Evolutionary conservation across 176 grass and related monocot species (phyloP), one percentile per base, ranked within the genome.

Genomic region (Leersia perrieri): DNA sequence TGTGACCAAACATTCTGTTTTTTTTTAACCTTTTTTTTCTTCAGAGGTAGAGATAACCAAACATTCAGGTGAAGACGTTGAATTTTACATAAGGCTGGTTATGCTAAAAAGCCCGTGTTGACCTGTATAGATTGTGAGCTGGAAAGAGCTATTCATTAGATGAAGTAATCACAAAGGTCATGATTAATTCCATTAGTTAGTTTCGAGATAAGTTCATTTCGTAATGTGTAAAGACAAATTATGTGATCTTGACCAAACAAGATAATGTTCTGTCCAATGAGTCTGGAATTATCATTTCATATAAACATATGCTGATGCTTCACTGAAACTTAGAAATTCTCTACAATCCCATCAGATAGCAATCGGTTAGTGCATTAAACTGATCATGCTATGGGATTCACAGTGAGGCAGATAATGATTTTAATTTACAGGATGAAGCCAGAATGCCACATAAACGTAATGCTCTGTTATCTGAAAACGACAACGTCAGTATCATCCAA

Each of bases 71-170:
- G 73, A 44, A 34, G 51, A 40, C 12, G 33, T 33, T 84, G 72
- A 68, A 84, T 25, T 58, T 75, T 58, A 75, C 26, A 76, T 41
- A 68, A 20, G 4, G 45, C 45, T 16, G 45, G 62, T 55, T 27
- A 83, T 75, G 45, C 11, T 68, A 9, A 76, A 84, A 75, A 55
- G 63, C 8, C 66, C 33, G 27, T 84, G 64, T 61, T 70, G 82
- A 84, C 64, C 28, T 16, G 34, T 51, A n/a, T n/a, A 11, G 60
- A 38, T 13, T 69, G 63, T 68, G 5, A 29, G 72, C 7, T 69
- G 44, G 44, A 5, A 12, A 61, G 23, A 18, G 45, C 49, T 44
- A 36, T n/a, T 60, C 47, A 60, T 60, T 70, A 20, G 72, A 39
- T 76, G 42, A 58, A 68, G 63, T 51, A 66, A 57, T 47, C 26